Base-by-base conservation (phyloP, 75 land plant species). In the Cupressus sempervirens region DNA sequence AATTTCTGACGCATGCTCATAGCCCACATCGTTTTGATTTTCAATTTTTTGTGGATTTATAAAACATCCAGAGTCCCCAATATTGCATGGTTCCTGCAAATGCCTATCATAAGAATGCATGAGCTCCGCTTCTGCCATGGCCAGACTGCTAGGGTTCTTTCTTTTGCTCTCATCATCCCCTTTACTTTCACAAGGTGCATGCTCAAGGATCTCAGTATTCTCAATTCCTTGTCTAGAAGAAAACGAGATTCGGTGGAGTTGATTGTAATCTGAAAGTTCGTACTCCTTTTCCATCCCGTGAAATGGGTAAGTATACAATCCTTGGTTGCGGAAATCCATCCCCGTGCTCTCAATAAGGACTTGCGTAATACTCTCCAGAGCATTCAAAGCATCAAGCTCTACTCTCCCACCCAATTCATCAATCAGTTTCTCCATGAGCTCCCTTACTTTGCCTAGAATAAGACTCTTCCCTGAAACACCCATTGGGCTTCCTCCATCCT, bases 341-440 rank as follows among this genome's bases (percentile, higher is more conserved):
- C 45, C 43, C 1, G 45, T 76, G 43, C 79, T 76, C 43, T 76
- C 79, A 30, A 76, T 76, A 26, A 76, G 26, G 79, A 76, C 43
- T 76, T 76, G 79, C 9, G 26, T 76, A 43, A 76, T 76, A 20
- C 79, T 76, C 79, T 76, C 79, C 79, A 76, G 38, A 20, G 43
- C 79, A 76, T 76, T 76, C 15, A 76, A 40, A 40, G 43, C 79
- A 76, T 76, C 79, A 76, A 76, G 20, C 79, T 76, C 79, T 38
- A 76, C 79, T 38, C 79, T 76, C 43, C 79, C 79, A 7, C 79
- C 79, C 38, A 76, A 40, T 76, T 76, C 79, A 38, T 76, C 26
- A 20, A 38, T 38, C 26, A 76, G 4, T 40, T 43, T 76, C 79
- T 76, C 79, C 79, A 76, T 76, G 38, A 76, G 79, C 41, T 76